Conservation (phyloP, 257 asterid genomes). For the Solanum chmielewskii region DNA sequence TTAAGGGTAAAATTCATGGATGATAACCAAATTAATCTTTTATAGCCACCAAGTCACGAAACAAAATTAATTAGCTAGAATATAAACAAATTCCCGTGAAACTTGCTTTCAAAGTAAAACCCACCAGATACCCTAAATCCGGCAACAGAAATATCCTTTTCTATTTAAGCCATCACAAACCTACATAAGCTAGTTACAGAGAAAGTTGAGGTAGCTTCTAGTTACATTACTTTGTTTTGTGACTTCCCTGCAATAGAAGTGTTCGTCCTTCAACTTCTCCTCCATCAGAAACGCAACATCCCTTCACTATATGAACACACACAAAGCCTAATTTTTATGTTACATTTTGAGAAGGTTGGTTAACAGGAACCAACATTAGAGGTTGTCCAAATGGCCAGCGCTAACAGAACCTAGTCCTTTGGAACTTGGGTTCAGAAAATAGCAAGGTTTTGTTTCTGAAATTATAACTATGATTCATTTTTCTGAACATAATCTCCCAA, state of each 20-base stretch:
- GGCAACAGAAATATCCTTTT: background rate
- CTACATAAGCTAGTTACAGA: background rate
- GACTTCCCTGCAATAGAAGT: background rate
- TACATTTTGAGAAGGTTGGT: background rate
- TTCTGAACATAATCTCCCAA: background rate
- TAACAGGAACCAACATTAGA: background rate
- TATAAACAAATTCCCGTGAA: background rate
- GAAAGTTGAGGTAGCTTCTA: background rate
- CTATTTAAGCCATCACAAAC: background rate
- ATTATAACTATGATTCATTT: background rate
- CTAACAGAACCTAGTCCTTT: background rate
- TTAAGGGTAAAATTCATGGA: background rate
- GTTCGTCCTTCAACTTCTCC: background rate
- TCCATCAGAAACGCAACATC: background rate
- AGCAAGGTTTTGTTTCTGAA: background rate
- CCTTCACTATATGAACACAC: background rate
- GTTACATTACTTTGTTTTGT: background rate
- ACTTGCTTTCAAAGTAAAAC: background rate
- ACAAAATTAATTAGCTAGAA: background rate
- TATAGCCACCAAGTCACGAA: background rate
- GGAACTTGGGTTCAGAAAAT: background rate
- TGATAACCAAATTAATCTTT: background rate
- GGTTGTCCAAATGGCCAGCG: background rate
- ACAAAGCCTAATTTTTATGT: background rate
- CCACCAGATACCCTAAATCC: background rate